Evolutionary conservation across 345 rosid genomes (phyloP).

Genomic region (Ceriops tagal): DNA sequence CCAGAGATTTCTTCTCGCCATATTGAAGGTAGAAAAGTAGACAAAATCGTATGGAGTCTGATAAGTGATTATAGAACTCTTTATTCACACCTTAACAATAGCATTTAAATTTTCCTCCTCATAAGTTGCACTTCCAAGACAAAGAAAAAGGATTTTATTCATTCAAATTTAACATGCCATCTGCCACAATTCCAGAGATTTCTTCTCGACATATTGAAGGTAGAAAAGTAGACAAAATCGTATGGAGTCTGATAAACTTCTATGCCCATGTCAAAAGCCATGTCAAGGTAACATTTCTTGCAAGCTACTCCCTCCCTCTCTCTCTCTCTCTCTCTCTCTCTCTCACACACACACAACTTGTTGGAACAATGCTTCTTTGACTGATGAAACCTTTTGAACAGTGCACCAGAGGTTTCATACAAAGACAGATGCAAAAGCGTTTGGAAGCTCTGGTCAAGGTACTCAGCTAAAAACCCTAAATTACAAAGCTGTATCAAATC

Average conservation of each 20-base stretch:
- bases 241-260: slow-evolving; percentile 80
- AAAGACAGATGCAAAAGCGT: slow-evolving; percentile 75
- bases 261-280: slow-evolving; percentile 71
- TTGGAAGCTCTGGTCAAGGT: slow-evolving; percentile 77
- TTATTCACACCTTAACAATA: neutral
- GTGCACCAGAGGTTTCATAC: slow-evolving; percentile 86
- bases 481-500: slow-evolving; percentile 8
- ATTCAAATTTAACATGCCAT: too few species aligned
- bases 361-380: neutral
- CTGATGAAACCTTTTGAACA: slow-evolving; percentile 26
- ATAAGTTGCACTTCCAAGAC: too few species aligned
- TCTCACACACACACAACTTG: neutral
- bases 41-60: slow-evolving; percentile 75
- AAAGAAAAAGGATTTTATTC: too few species aligned
- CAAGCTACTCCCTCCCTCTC: too few species aligned
- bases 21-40: slow-evolving; percentile 63
- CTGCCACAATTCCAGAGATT: slow-evolving; percentile 45
- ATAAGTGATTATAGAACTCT: neutral
- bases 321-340: neutral
- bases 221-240: slow-evolving; percentile 65
- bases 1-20: slow-evolving; percentile 66
- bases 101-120: neutral
- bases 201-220: slow-evolving; percentile 59
- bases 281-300: slow-evolving; percentile 55
- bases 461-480: slow-evolving; percentile 15